Evolutionary conservation across 2,329 filamentous ascomycete species (phyloP).

Genomic region (Alternaria triticimaculans): DNA sequence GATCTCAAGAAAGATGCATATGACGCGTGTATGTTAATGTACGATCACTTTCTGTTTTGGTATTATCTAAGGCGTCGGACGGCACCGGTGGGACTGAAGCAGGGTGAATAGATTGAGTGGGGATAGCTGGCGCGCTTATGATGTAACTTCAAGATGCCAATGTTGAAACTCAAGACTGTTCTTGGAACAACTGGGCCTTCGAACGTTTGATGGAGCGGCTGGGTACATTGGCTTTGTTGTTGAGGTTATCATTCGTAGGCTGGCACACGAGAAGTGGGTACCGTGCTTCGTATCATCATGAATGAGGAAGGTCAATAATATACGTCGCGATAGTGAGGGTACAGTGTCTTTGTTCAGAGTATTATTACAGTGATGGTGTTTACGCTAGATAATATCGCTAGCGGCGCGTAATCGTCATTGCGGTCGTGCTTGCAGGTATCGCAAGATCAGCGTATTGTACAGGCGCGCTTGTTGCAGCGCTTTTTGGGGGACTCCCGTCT

Average conservation of each 20-base stretch:
- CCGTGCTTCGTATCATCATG: constrained; percentile 9
- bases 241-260: constrained; percentile 6
- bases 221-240: background rate
- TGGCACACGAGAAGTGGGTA: constrained; percentile 16
- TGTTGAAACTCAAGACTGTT: background rate
- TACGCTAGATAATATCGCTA: constrained; percentile 23
- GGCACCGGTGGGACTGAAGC: constrained; percentile 6
- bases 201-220: background rate
- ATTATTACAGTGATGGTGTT: constrained; percentile 18
- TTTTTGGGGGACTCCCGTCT: background rate
- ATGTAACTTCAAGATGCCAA: background rate
- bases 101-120: constrained; percentile 10
- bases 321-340: constrained; percentile 11
- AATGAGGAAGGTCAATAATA: constrained; percentile 26
- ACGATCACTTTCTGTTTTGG: constrained; percentile 5
- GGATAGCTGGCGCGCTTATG: background rate
- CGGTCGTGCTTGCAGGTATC: constrained; percentile 23
- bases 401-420: constrained; percentile 23
- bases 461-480: constrained; percentile 18
- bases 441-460: constrained; percentile 29
- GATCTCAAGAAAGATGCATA: background rate
- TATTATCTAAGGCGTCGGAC: constrained; percentile 1
- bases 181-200: background rate
- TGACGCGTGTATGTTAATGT: background rate
- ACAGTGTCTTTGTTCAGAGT: constrained; percentile 16